Base-by-base conservation (phyloP, 129 eudicot genomes). In the Flaveria linearis region DNA sequence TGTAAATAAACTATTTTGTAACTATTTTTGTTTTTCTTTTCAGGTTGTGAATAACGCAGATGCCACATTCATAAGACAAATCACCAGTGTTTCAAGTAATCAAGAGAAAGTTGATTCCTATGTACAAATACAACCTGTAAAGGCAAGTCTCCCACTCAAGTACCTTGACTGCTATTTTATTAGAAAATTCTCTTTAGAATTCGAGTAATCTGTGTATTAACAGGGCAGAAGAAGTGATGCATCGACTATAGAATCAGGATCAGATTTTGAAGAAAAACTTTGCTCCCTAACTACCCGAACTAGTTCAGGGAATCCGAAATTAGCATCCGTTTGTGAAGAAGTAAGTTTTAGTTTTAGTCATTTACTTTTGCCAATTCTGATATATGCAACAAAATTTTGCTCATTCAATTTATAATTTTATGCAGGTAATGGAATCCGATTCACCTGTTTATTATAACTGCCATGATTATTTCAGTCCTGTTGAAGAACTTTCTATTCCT, bases 1-100 rank as follows among this genome's bases (percentile, higher is more conserved):
- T 26, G 26, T 78, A 41, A 36, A 17, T 55, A 9, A 13, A 9
- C 30, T 14, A 13, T 26, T 68, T 28, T 43, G n/a, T 69, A 45
- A 57, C 46, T 12, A 8, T 46, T 78, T 46, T 68, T 1, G 0
- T 30, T 47, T 52, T 47, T 70, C 13, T 58, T 67, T 83, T 61
- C 71, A 92, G 96, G 86, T 86, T 76, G 94, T 92, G 50, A 52
- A 72, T 78, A 84, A 85, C 77, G 77, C 87, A 62, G 92, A 90
- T 82, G 82, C 85, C 58, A 80, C 88, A 36, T 71, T 84, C 41
- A 81, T 81, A 79, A 86, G 90, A 78, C 90, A 87, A 78, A 86
- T 75, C 71, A 88, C 80, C 55, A 84, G 85, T 57, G 78, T 68
- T 56, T 76, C 84, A 50, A 80, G 80, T 78, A 91, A 87, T 69